A percentile compares a stretch with the other conserved stretches of the same genome.
phyloP scores from a whole-genome alignment of 2,329 filamentous ascomycete genomes.

The Pseudocercospora crystallina region DNA sequence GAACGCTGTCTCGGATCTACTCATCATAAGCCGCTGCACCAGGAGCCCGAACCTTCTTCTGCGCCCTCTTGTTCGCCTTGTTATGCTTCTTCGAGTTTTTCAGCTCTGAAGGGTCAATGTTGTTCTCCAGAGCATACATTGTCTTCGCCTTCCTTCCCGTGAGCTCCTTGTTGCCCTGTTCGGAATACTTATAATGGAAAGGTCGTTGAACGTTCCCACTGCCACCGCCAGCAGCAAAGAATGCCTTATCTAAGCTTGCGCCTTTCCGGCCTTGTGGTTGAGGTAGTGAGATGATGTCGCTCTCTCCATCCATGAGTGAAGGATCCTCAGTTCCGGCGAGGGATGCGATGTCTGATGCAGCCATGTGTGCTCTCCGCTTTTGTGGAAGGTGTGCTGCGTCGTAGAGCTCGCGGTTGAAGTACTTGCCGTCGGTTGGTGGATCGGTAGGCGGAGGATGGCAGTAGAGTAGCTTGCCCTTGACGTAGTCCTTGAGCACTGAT shows the following conservation, averaged over 20 bases:
- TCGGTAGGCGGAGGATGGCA: slow-evolving; percentile 80
- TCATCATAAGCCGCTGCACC: slow-evolving; percentile 23
- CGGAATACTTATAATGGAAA: slow-evolving; percentile 85
- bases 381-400: slow-evolving; percentile 77
- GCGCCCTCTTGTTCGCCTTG: slow-evolving; percentile 66
- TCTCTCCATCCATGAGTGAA: slow-evolving; percentile 45
- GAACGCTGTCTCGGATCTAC: too few species aligned
- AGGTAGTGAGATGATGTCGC: slow-evolving; percentile 49
- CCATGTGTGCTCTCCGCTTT: slow-evolving; percentile 70
- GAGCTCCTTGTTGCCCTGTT: slow-evolving; percentile 74
- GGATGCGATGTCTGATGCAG: slow-evolving; percentile 43
- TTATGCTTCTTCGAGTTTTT: slow-evolving; percentile 83
- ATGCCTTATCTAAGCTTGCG: slow-evolving; percentile 76
- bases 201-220: slow-evolving; percentile 70
- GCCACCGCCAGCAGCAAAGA: slow-evolving; percentile 70
- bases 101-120: slow-evolving; percentile 78
- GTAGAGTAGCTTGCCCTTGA: slow-evolving; percentile 91
- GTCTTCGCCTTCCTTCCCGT: slow-evolving; percentile 79
- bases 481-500: slow-evolving; percentile 92
- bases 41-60: slow-evolving; percentile 30
- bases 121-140: slow-evolving; percentile 79
- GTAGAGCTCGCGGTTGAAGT: slow-evolving; percentile 90
- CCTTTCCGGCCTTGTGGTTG: slow-evolving; percentile 67
- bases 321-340: slow-evolving; percentile 38
- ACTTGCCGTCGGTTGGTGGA: slow-evolving; percentile 62